Conservation (phyloP, 805 yeast species). For the Millerago galiae region DNA sequence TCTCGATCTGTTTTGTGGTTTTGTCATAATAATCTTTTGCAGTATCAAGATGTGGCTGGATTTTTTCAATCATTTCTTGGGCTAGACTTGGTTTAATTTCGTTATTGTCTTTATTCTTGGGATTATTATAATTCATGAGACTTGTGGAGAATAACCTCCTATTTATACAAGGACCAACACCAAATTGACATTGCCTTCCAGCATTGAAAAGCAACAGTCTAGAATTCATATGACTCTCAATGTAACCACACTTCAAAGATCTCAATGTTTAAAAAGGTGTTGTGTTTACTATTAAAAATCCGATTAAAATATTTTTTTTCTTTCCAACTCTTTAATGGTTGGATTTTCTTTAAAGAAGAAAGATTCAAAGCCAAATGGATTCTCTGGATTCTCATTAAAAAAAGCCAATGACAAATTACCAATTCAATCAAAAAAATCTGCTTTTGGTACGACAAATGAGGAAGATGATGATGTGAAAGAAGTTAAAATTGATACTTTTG, state of each 20-base stretch:
- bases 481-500: conserved; percentile 19
- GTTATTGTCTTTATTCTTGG: background rate
- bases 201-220: too few relatives aligned
- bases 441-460: conserved; percentile 12
- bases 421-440: conserved; percentile 3
- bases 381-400: conserved; percentile 26
- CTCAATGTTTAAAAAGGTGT: too few relatives aligned
- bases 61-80: conserved; percentile 9
- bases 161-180: too few relatives aligned
- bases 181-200: too few relatives aligned
- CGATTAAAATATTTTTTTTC: background rate
- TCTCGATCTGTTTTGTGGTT: conserved; percentile 10
- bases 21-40: conserved; percentile 14
- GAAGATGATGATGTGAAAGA: conserved; percentile 18
- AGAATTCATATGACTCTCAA: too few relatives aligned
- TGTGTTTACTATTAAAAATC: too few relatives aligned
- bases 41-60: conserved; percentile 18
- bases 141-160: background rate
- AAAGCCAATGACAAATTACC: conserved; percentile 1
- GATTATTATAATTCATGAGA: background rate
- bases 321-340: conserved; percentile 21
- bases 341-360: conserved; percentile 33
- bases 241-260: too few relatives aligned
- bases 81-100: conserved; percentile 4
- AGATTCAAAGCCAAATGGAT: conserved; percentile 5